A percentile compares a stretch with the other conserved stretches of the same genome.
phyloP scores from a whole-genome alignment of 2,329 filamentous ascomycete genomes.

The Exophiala bonariae region DNA sequence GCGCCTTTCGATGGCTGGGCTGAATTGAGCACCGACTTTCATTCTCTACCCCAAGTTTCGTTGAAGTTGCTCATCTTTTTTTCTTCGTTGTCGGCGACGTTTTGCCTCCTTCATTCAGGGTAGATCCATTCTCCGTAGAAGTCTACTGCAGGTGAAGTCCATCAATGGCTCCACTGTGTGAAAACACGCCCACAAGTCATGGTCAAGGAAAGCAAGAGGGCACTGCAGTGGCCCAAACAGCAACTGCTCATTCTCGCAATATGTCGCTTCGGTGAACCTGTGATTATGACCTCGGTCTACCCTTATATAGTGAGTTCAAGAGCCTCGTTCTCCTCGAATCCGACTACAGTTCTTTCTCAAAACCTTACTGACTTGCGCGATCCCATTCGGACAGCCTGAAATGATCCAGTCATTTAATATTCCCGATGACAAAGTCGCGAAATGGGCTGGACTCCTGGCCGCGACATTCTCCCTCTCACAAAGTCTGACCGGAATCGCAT shows the following conservation, averaged over 20 bases:
- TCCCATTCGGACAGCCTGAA: constrained; percentile 57
- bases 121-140: too few species aligned
- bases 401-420: constrained; percentile 82
- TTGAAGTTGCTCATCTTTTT: too few species aligned
- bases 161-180: constrained; percentile 3
- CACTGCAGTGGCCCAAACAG: constrained; percentile 67
- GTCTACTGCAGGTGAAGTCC: too few species aligned
- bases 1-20: constrained; percentile 9
- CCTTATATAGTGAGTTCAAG: constrained; percentile 51
- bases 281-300: constrained; percentile 68
- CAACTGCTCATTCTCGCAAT: constrained; percentile 78
- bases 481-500: constrained; percentile 69
- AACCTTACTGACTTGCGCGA: constrained; percentile 1
- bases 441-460: constrained; percentile 76
- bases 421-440: constrained; percentile 68
- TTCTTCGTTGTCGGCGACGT: too few species aligned
- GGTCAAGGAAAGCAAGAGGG: constrained; percentile 30
- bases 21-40: too few species aligned
- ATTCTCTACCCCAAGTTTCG: too few species aligned
- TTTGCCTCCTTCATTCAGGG: too few species aligned
- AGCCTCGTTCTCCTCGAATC: too few species aligned
- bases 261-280: constrained; percentile 75
- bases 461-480: constrained; percentile 73
- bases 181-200: constrained; percentile 12
- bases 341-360: too few species aligned